phyloP scores from a whole-genome alignment of 2,329 filamentous ascomycete genomes.

The Aquanectria penicillioides region DNA sequence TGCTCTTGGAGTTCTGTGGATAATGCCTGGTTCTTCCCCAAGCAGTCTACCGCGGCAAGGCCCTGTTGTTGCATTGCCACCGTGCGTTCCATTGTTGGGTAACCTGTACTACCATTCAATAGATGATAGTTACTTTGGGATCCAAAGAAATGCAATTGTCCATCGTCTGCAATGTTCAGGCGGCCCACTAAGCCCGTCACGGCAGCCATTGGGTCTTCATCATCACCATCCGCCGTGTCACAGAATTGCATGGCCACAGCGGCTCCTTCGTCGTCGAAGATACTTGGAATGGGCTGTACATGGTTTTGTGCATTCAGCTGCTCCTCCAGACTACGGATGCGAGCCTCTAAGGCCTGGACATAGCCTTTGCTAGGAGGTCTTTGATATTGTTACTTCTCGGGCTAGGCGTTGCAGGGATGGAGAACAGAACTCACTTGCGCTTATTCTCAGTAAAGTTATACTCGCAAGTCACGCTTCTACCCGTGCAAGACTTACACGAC shows the following conservation, averaged over 20 bases:
- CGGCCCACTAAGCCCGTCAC: conserved; percentile 27
- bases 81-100: neutral
- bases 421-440: neutral
- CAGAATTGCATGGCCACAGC: neutral
- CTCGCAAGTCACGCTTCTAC: neutral
- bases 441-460: neutral
- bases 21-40: conserved; percentile 18
- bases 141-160: conserved; percentile 39
- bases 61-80: conserved; percentile 4
- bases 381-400: neutral
- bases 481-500: neutral
- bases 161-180: conserved; percentile 29
- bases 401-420: too few relatives aligned
- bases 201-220: neutral
- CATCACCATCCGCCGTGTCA: neutral
- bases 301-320: neutral
- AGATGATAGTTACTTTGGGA: conserved; percentile 38
- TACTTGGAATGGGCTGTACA: neutral
- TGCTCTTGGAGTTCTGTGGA: conserved; percentile 36
- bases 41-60: neutral
- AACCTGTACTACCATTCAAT: neutral
- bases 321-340: neutral
- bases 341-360: neutral
- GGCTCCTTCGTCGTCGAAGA: neutral
- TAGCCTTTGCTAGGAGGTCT: neutral